Evolutionary conservation across 208 protist species (phyloP).

Genomic region (Leishmania martiniquensis): DNA sequence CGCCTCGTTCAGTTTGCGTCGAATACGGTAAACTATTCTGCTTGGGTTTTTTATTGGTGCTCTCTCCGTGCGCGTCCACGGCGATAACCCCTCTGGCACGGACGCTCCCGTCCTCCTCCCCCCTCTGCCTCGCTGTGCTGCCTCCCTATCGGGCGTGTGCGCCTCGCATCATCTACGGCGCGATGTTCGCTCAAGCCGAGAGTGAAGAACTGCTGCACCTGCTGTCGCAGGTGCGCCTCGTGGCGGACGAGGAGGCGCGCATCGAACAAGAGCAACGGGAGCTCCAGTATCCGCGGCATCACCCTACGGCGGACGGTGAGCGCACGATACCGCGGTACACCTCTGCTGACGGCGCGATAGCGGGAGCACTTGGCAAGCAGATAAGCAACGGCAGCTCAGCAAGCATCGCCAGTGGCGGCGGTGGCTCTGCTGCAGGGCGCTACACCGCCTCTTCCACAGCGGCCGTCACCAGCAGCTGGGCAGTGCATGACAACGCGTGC

Average conservation of each 20-base stretch:
- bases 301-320: neutral
- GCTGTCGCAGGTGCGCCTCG: constrained; percentile 31
- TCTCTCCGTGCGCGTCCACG: too few relatives aligned
- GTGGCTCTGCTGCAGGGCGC: constrained; percentile 5
- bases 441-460: constrained; percentile 34
- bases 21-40: too few relatives aligned
- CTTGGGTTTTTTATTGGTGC: too few relatives aligned
- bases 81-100: too few relatives aligned
- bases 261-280: constrained; percentile 8
- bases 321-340: neutral
- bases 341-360: neutral
- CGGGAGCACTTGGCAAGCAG: neutral
- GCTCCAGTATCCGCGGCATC: constrained; percentile 1
- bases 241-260: constrained; percentile 21
- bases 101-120: neutral
- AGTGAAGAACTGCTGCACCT: constrained; percentile 38
- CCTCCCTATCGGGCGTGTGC: neutral
- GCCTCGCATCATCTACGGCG: neutral
- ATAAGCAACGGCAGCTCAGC: neutral
- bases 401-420: neutral
- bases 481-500: constrained; percentile 19
- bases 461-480: constrained; percentile 17
- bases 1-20: too few relatives aligned
- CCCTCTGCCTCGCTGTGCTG: neutral
- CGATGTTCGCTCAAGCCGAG: constrained; percentile 35